Base-by-base conservation (phyloP, 257 asterid genomes). In the Agastache rugosa region DNA sequence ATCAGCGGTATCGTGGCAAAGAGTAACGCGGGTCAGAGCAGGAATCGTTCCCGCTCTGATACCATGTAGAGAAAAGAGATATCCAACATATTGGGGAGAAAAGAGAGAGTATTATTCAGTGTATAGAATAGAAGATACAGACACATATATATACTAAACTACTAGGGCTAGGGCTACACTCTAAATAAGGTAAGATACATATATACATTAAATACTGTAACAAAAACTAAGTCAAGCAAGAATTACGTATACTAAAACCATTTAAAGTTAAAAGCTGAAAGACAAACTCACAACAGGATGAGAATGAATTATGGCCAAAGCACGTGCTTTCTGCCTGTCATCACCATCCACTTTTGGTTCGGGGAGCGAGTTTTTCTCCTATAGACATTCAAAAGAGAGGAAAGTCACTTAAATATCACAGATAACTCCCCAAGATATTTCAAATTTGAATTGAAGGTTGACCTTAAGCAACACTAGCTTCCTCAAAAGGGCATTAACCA, bases 291-390 rank as follows among this genome's bases (percentile, higher is more conserved):
- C 98, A 50, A 93, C 98, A 64, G 98, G 98, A 83, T 93, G 98
- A 79, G 98, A 93, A 83, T 93, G 90, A 77, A 87, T 81, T 11
- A 88, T 91, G 67, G 96, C 97, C 66, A 93, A 87, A 60, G 90
- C 91, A 72, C 98, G 98, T 73, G 98, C 98, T 87, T 87, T 89
- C 84, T 88, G 96, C 58, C 98, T 85, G 80, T 86, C 86, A 69
- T 93, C 87, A 77, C 98, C 98, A 35, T 86, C 92, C 61, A 93
- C 85, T 80, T 79, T 79, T 17, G 93, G 96, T 71, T 81, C 67
- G 61, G 98, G 96, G 72, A 93, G 95, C 31, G 90, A 85, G 78
- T 83, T 76, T 53, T 71, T 83, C 82, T 90, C 96, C 97, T 93
- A 87, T 42, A 78, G 75, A 78, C 41, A 75, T 60, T 59, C 75